These are phyloP conservation scores for Hypholoma fasciculare DNA, from an alignment of 768 basidiomycete species.

Conservation along the genomic window DNA sequence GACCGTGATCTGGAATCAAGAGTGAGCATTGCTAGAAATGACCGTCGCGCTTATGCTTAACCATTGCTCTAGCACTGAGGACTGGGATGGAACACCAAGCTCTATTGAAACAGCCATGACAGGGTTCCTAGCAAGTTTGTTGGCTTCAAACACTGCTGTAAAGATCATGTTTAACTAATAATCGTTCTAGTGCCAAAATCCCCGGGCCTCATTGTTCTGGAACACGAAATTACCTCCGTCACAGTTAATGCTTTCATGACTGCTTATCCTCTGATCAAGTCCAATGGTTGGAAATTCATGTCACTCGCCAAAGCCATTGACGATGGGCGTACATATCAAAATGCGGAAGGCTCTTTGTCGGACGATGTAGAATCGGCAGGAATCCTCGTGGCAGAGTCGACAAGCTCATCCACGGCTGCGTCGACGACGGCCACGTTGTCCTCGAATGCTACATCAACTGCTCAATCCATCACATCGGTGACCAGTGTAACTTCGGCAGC, in stretches of 20 bases:
- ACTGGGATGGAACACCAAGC: slow-evolving; percentile 67
- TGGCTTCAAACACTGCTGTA: background rate
- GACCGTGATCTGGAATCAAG: slow-evolving; percentile 90
- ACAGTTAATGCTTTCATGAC: slow-evolving; percentile 68
- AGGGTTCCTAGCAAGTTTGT: slow-evolving; percentile 55
- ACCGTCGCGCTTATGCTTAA: background rate
- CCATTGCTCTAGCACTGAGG: slow-evolving; percentile 52
- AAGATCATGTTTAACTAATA: background rate
- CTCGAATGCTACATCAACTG: background rate
- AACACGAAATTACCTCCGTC: slow-evolving; percentile 74
- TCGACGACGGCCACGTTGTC: background rate
- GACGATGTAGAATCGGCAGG: slow-evolving; percentile 29
- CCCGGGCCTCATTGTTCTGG: slow-evolving; percentile 80
- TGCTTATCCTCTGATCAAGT: slow-evolving; percentile 60
- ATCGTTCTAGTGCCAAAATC: slow-evolving; percentile 53
- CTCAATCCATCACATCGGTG: too few species aligned
- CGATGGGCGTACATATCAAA: slow-evolving; percentile 44
- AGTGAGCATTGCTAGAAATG: slow-evolving; percentile 44
- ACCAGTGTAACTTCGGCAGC: too few species aligned
- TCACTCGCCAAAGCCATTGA: slow-evolving; percentile 51
- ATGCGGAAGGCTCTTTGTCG: slow-evolving; percentile 36
- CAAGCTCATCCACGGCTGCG: slow-evolving; percentile 5
- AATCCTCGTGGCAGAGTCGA: slow-evolving; percentile 11
- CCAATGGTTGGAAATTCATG: slow-evolving; percentile 70
- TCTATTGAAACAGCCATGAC: slow-evolving; percentile 50